Evolutionary conservation across 768 basidiomycete genomes (phyloP).

Genomic region (Crepidotus variabilis): DNA sequence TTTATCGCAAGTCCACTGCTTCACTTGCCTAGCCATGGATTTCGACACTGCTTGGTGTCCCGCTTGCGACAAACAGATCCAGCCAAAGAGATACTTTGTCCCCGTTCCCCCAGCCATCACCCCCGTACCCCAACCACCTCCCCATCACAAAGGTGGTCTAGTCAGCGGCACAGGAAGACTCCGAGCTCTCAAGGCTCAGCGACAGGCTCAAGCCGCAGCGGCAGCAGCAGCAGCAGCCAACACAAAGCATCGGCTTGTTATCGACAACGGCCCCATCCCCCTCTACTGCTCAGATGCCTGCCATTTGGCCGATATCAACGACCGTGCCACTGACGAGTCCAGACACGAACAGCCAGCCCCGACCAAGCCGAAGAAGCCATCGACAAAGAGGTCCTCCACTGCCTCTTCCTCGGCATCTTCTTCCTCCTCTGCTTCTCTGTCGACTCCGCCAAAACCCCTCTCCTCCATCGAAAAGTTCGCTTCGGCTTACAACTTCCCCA

Average conservation of each 20-base stretch:
- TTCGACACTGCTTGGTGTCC: conserved; percentile 81
- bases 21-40: conserved; percentile 24
- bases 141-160: conserved; percentile 43
- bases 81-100: conserved; percentile 69
- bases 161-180: conserved; percentile 64
- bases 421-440: conserved; percentile 25
- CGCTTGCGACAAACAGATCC: conserved; percentile 71
- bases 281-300: conserved; percentile 85
- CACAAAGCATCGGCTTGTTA: conserved; percentile 58
- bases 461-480: conserved; percentile 29
- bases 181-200: conserved; percentile 51
- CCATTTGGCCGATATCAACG: conserved; percentile 52
- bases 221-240: conserved; percentile 24
- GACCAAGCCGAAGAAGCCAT: too few species aligned
- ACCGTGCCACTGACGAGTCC: conserved; percentile 24
- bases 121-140: conserved; percentile 28
- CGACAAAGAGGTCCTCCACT: not conserved
- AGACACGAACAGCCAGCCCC: too few species aligned
- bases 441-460: conserved; percentile 13
- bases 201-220: conserved; percentile 10
- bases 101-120: conserved; percentile 28
- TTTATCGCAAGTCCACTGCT: not conserved
- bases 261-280: conserved; percentile 77
- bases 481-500: conserved; percentile 41
- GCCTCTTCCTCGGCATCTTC: conserved; percentile 29